Base-by-base conservation (phyloP, 208 protist species). In the Entamoeba dispar region DNA sequence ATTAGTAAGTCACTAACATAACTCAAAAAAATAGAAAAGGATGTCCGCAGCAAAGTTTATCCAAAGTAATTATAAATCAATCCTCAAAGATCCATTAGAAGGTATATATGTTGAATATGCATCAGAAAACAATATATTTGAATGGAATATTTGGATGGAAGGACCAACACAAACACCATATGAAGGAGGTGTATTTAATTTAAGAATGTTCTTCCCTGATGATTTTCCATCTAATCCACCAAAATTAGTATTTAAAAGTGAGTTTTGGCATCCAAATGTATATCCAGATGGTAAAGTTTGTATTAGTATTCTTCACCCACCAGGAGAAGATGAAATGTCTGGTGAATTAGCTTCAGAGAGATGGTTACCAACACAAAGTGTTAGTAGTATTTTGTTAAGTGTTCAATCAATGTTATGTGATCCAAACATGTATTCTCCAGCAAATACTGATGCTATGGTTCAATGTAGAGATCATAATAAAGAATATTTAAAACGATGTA, bases 251-350 rank as follows among this genome's bases (percentile, higher is more conserved):
- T 95, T 96, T 91, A 92, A 93, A 0, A 94, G 94, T 90, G 91
- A 95, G 93, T 94, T 96, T 92, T 95, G 95, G 57, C 95, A 96
- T 91, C 94, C 95, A 5, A 95, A 95, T 52, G 95, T 97, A 43
- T 99, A 98, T 92, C 57, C 73, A 3, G 97, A 98, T 91, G 98
- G 98, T 5, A 94, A 95, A 27, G 98, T 99, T 91, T 99, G 98
- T 96, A 99, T 99, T 94, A 98, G 96, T 91, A 99, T 99, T 94
- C 96, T 99, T 49, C 98, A 99, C 93, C 96, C 97, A 12, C 98
- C 98, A 0, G 98, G 98, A 57, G 98, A 98, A 50, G 98, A 99
- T 94, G 90, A 94, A 52, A 96, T 91, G 17, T 96, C 96, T 43
- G 97, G 97, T 94, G 97, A 97, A 92, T 43, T 4, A 43, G 93